Base-by-base conservation (phyloP, 768 basidiomycete species). In the Xerocomellus dryophilus region DNA sequence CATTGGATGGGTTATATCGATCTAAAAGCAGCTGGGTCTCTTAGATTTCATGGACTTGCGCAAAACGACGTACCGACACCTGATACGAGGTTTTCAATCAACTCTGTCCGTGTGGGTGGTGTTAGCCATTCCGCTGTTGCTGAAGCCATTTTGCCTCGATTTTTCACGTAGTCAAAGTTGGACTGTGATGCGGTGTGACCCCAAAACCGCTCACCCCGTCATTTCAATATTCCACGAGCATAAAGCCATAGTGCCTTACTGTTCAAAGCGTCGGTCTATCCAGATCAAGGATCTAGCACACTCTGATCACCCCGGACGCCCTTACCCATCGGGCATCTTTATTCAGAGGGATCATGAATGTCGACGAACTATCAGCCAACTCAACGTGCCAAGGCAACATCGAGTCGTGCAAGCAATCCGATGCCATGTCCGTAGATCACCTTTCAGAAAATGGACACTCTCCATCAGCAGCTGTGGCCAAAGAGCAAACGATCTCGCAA, bases 1-100 rank as follows among this genome's bases (percentile, higher is more conserved):
- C 85, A 70, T 98, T 98, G 48, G 87, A 86, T 40, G 96, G 96
- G 74, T 98, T 98, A 73, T 98, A 98, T 54, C 96, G 88, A 78
- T 98, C 96, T 97, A 53, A 46, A 53, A 27, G 47, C 36, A 50
- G 46, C 38, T 10, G 12, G n/a, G 27, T 58, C 46, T 20, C 17
- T 54, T 36, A 29, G 49, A 44, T 32, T 14, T 7, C 45, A 52
- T 45, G 27, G 7, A 40, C 35, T 15, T 20, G 11, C 17, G 29
- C 23, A 18, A 56, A 38, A 47, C 35, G 46, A 71, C 90, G 60
- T 57, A 90, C 91, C 92, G 43, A 94, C 92, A 41, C 92, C 92
- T 21, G 89, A 91, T 23, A 94, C 92, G 20, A 98, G 82, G 62
- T 88, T 86, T 66, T 96, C 91, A 53, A 98, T 96, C 64, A 90